Evolutionary conservation across 331 rosid species (phyloP).

Genomic region (Saraca asoca): DNA sequence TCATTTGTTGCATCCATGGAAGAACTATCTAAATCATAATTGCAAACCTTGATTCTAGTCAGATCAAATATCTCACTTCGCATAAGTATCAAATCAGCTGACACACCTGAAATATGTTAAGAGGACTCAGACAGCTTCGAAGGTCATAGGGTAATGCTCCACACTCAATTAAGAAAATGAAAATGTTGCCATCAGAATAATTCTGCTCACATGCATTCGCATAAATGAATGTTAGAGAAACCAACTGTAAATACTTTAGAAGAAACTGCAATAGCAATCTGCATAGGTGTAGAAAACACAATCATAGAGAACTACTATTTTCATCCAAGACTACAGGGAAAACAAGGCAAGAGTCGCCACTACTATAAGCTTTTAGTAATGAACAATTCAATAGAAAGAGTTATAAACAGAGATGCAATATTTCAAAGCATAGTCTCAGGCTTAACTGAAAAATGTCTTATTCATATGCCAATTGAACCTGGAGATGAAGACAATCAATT

Average conservation of each 20-base stretch:
- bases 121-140: slow-evolving; percentile 32
- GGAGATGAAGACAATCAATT: not conserved
- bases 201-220: slow-evolving; percentile 6
- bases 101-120: slow-evolving; percentile 60
- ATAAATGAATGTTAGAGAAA: not conserved
- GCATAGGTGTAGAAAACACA: slow-evolving; percentile 3
- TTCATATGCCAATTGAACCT: not conserved
- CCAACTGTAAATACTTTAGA: not conserved
- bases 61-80: slow-evolving; percentile 58
- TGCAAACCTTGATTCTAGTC: slow-evolving; percentile 54
- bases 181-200: slow-evolving; percentile 8
- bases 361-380: not conserved
- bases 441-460: not conserved
- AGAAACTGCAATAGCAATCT: not conserved
- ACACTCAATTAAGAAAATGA: not conserved
- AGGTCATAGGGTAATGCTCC: not conserved
- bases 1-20: slow-evolving; percentile 47
- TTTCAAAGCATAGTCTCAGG: not conserved
- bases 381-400: not conserved
- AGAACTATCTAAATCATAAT: slow-evolving; percentile 45
- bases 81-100: slow-evolving; percentile 60
- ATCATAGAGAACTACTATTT: not conserved
- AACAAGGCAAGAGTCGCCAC: not conserved
- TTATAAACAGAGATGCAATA: not conserved
- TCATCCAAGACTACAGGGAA: not conserved